phyloP scores from a whole-genome alignment of 192 early-diverging fungal genomes.

The Dissophora globulifera region DNA sequence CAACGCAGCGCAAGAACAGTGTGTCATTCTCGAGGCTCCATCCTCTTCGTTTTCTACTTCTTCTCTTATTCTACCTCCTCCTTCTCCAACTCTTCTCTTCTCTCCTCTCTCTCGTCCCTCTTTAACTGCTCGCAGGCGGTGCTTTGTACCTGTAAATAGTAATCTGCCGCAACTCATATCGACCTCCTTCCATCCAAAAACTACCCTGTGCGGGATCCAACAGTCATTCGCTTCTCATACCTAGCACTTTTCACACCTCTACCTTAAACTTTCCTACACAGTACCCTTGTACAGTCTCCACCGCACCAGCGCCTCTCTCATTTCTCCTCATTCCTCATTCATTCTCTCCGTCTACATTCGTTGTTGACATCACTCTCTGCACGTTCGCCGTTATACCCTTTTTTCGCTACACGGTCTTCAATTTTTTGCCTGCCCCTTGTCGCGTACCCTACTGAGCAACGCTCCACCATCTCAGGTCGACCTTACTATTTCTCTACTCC shows the following conservation, averaged over 20 bases:
- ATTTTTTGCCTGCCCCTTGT: too few relatives aligned
- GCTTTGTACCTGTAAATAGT: too few relatives aligned
- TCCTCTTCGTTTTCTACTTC: neutral
- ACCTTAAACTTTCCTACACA: too few relatives aligned
- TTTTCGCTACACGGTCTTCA: neutral
- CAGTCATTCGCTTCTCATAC: too few relatives aligned
- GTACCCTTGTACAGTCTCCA: too few relatives aligned
- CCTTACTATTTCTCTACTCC: neutral
- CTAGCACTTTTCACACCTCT: too few relatives aligned
- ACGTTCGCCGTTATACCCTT: too few relatives aligned
- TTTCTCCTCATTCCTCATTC: constrained; percentile 1
- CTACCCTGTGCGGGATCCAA: too few relatives aligned
- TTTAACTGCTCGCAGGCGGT: neutral
- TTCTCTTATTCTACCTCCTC: neutral
- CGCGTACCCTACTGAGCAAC: too few relatives aligned
- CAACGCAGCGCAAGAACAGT: neutral
- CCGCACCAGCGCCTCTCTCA: neutral
- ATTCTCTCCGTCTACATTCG: neutral
- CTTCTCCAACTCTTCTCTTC: neutral
- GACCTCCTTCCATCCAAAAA: neutral
- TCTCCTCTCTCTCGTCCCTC: neutral
- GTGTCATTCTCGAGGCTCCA: neutral
- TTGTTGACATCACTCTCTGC: neutral
- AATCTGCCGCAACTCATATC: too few relatives aligned
- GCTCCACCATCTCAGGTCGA: too few relatives aligned